Evolutionary conservation across 2,329 filamentous ascomycete species (phyloP).

Genomic region (Talaromyces piceae): DNA sequence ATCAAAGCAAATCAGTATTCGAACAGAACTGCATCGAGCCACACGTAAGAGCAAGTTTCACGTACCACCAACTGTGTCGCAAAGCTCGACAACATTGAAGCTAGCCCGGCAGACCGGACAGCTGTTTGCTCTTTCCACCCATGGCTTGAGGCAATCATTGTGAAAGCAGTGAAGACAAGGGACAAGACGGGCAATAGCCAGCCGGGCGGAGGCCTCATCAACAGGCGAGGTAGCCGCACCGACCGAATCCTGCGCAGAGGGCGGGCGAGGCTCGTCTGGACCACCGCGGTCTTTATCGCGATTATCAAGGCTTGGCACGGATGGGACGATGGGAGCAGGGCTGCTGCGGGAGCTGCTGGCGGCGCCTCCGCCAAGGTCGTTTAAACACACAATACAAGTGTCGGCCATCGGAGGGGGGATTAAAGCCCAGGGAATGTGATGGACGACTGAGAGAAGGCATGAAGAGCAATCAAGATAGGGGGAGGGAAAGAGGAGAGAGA

Average conservation of each 20-base stretch:
- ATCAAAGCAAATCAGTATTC: slow-evolving; percentile 9
- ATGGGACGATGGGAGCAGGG: slow-evolving; percentile 36
- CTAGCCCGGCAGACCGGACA: slow-evolving; percentile 91
- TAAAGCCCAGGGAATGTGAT: slow-evolving; percentile 21
- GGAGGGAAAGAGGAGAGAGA: background rate
- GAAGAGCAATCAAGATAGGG: slow-evolving; percentile 24
- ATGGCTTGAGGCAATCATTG: slow-evolving; percentile 84
- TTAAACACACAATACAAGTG: slow-evolving; percentile 65
- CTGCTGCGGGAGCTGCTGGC: slow-evolving; percentile 40
- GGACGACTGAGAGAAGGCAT: slow-evolving; percentile 29
- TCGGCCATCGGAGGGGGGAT: slow-evolving; percentile 50
- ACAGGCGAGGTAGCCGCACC: background rate
- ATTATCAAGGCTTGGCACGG: slow-evolving; percentile 37
- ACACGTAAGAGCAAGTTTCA: slow-evolving; percentile 8
- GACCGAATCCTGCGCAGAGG: slow-evolving; percentile 12
- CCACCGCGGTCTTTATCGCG: slow-evolving; percentile 22
- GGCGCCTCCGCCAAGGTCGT: slow-evolving; percentile 55
- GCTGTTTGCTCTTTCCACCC: slow-evolving; percentile 95
- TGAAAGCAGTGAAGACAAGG: slow-evolving; percentile 90
- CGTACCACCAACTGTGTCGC: slow-evolving; percentile 68
- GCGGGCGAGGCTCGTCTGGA: slow-evolving; percentile 13
- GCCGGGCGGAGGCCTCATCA: slow-evolving; percentile 8
- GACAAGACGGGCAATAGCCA: slow-evolving; percentile 53
- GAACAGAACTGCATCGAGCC: too few species aligned
- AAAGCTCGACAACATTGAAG: slow-evolving; percentile 85